phyloP scores from a whole-genome alignment of 1,284 basidiomycete species.

The Malassezia brasiliensis region DNA sequence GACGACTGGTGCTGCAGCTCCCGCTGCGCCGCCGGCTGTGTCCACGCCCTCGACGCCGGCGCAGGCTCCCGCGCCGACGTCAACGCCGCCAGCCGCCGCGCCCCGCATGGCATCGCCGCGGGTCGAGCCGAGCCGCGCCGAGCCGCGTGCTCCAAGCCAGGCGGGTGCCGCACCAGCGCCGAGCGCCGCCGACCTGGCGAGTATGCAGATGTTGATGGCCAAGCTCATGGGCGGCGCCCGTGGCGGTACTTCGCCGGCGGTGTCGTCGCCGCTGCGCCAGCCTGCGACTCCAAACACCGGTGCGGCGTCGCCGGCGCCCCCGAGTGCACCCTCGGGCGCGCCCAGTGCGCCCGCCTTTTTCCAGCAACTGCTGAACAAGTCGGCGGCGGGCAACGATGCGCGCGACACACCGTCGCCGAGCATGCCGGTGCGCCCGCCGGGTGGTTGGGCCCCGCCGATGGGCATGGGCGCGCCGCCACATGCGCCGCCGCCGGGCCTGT shows the following conservation, averaged over 20 bases:
- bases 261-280: background rate
- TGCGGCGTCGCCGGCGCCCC: too few species aligned
- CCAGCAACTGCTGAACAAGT: background rate
- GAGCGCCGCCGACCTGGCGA: constrained; percentile 37
- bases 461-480: background rate
- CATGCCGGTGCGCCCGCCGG: background rate
- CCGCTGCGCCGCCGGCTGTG: background rate
- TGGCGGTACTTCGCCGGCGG: too few species aligned
- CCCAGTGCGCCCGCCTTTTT: background rate
- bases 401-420: background rate
- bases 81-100: constrained; percentile 12
- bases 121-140: constrained; percentile 4
- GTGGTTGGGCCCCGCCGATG: background rate
- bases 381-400: background rate
- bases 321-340: background rate
- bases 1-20: background rate
- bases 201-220: constrained; percentile 48
- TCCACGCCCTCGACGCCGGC: background rate
- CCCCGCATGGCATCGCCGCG: background rate
- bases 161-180: constrained; percentile 13
- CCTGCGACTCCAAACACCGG: background rate
- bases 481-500: constrained; percentile 3
- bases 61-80: constrained; percentile 7
- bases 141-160: background rate
- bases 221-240: constrained; percentile 26